Evolutionary conservation across 768 basidiomycete species (phyloP).

Genomic region (Mycena floridula): DNA sequence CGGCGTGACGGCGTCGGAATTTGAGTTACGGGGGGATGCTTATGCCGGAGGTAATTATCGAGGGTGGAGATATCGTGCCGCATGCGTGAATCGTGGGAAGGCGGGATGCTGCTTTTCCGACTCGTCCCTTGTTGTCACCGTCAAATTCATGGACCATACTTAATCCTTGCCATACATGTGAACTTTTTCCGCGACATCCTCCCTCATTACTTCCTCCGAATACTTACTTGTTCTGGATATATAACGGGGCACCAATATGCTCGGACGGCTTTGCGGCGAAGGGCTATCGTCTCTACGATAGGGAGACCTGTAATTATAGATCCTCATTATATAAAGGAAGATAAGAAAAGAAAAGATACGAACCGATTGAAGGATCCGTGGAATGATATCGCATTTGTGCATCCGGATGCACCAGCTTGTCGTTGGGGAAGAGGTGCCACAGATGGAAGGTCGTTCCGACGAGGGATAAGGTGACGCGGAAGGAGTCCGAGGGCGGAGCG

Average conservation of each 20-base stretch:
- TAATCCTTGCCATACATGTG: too few species aligned
- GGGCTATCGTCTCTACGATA: neutral
- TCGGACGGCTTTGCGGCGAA: neutral
- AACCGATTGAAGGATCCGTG: slow-evolving; percentile 44
- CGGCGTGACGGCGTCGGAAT: slow-evolving; percentile 3
- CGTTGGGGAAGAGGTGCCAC: slow-evolving; percentile 73
- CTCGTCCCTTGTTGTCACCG: too few species aligned
- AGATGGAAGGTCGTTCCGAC: slow-evolving; percentile 64
- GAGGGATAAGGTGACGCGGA: slow-evolving; percentile 62
- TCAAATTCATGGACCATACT: too few species aligned
- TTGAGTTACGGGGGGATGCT: slow-evolving; percentile 36
- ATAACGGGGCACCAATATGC: too few species aligned
- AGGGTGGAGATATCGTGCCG: slow-evolving; percentile 64
- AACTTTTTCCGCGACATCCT: slow-evolving; percentile 55
- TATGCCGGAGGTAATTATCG: slow-evolving; percentile 64
- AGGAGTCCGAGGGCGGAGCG: slow-evolving; percentile 63
- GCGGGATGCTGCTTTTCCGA: too few species aligned
- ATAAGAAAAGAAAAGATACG: slow-evolving; percentile 60
- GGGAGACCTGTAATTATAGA: slow-evolving; percentile 33
- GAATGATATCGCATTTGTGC: slow-evolving; percentile 61
- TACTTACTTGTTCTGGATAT: too few species aligned
- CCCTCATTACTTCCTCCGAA: slow-evolving; percentile 49
- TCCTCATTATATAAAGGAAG: slow-evolving; percentile 68
- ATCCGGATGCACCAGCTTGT: slow-evolving; percentile 71
- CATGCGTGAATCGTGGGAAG: slow-evolving; percentile 29